Evolutionary conservation across 371 early-diverging fungal species (phyloP), one percentile per base, ranked within the genome.

Genomic region (Funneliformis caledonium): DNA sequence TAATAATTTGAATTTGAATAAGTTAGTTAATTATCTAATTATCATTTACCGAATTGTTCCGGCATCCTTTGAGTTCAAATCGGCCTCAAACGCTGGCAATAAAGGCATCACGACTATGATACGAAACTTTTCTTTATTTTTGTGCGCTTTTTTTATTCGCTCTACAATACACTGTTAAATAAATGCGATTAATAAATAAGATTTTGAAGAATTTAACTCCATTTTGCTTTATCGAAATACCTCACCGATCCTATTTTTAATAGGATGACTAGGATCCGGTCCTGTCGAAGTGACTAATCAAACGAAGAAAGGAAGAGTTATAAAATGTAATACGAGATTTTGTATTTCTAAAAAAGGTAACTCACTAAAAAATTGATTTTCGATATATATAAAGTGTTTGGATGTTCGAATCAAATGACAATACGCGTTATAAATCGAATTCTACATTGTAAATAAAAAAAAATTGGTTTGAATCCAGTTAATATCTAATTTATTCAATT

Each of bases 321-420:
- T n/a, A 31, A 19, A 78, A 37, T 3, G 37, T 37, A 37, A 37
- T 37, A 37, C 37, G 37, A 37, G 3, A 2, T 2, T 5, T 31
- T 65, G 48, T 22, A 50, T 22, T 62, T 72, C 48, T 2, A 42
- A 78, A 22, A 2, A 22, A 75, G 26, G 37, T 37, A 37, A 76
- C 88, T 88, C 88, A 91, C 94, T 93, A 83, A 97, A 97, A 86
- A 97, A 97, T 86, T 97, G 97, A 83, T 97, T 97, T 84, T 97
- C 97, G 80, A 97, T 97, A 84, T 97, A 97, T 62, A 97, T 87
- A 85, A 91, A 96, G 80, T 95, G 94, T 83, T 95, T 83, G 10
- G 97, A 91, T 33, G 87, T 86, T 73, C 83, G 83, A 82, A 97
- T 97, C 72, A 89, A 83, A 31, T 88, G 88, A 72, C 92, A 82